Base-by-base conservation (phyloP, 306 rosid species). In the Cajanus cajan region DNA sequence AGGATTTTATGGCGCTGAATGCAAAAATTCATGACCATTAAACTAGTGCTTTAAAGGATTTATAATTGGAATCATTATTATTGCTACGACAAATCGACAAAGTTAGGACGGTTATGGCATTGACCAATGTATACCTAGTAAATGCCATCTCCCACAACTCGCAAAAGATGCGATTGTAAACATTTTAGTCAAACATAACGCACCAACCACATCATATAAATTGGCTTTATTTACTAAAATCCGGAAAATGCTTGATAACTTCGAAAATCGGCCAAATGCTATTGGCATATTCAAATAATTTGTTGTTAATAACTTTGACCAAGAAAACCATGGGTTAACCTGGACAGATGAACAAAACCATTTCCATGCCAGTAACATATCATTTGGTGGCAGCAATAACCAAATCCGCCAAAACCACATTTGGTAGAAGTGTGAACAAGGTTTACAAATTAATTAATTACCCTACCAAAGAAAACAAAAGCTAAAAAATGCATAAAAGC, bases 201-300 rank as follows among this genome's bases (percentile, higher is more conserved):
- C 65, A 43, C 25, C 19, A 15, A 34, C 31, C 45, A 57, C 24
- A 64, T 36, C 44, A 64, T 21, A 57, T 43, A 63, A 37, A 83
- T 7, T 11, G 65, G 8, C 80, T 55, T 39, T 4, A 58, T 47
- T 51, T 18, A 59, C 34, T 44, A 21, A 76, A 75, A 51, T 7
- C 21, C 7, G 48, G 43, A 47, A 75, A n/a, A 82, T n/a, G 9
- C 45, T 64, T 57, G 58, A 47, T 44, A 58, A 63, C 67, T 43
- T 54, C 54, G 31, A 34, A 43, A 21, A 45, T 47, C 5, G 0
- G 5, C 12, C 22, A 40, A 59, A 74, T 59, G 74, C 71, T 52
- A 19, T 28, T 6, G 8, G 28, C 40, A 13, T 52, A 64, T 63
- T 64, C 28, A 5, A 24, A 13, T 68, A 19, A n/a, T 74, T 39